These are phyloP conservation scores for Pseudotulostoma volvatum DNA, from an alignment of 495 filamentous ascomycete genomes.

Conservation along the genomic window DNA sequence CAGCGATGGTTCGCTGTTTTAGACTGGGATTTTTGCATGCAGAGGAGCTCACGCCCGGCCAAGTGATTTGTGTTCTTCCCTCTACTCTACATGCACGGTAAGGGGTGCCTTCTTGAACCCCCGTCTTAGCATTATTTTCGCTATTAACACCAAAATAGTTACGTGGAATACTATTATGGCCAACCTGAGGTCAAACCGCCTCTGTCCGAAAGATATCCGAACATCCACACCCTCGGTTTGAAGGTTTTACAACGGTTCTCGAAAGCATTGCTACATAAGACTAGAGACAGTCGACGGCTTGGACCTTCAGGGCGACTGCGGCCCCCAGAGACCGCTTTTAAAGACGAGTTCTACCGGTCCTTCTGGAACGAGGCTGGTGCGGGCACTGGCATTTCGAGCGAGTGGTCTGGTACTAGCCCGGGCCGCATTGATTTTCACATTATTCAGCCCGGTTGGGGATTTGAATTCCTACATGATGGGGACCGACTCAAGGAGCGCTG, in stretches of 20 bases:
- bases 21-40: neutral
- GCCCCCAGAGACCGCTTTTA: conserved; percentile 3
- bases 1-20: neutral
- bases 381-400: neutral
- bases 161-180: conserved; percentile 1
- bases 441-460: conserved; percentile 2
- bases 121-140: neutral
- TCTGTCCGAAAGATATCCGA: conserved; percentile 1
- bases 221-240: conserved; percentile 1
- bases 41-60: neutral
- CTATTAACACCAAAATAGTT: conserved; percentile 4
- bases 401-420: conserved; percentile 4
- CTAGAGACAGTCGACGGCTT: neutral
- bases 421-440: conserved; percentile 6
- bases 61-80: neutral
- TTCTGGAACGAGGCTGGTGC: conserved; percentile 2
- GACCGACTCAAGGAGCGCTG: neutral
- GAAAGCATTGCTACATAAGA: neutral
- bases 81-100: neutral
- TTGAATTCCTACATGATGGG: conserved; percentile 2
- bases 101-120: neutral
- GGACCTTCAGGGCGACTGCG: neutral
- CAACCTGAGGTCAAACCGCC: neutral
- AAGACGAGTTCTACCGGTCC: conserved; percentile 6
- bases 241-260: neutral